These are phyloP conservation scores for Aspergillus aculeatinus DNA, from an alignment of 2,329 filamentous ascomycete genomes.

Conservation along the genomic window DNA sequence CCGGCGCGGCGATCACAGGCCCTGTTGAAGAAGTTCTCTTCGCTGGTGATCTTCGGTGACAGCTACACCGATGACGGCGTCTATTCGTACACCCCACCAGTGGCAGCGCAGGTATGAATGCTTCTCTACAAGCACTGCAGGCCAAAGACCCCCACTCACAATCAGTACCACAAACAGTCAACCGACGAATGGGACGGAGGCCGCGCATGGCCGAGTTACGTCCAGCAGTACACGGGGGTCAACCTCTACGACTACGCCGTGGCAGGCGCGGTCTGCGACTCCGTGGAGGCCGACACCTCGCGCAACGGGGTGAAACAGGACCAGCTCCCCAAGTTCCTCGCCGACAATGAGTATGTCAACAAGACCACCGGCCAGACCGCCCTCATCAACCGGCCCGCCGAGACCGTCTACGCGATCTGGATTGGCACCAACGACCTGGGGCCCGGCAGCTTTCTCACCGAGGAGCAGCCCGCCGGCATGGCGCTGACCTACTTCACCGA, in stretches of 20 bases:
- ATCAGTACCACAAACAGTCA: conserved; percentile 26
- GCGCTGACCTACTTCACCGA: conserved; percentile 65
- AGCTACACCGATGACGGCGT: conserved; percentile 75
- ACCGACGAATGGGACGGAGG: conserved; percentile 64
- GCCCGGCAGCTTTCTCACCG: conserved; percentile 62
- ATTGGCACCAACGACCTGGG: conserved; percentile 82
- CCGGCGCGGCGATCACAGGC: background rate
- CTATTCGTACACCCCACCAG: conserved; percentile 64
- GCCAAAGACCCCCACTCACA: background rate
- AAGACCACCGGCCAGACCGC: conserved; percentile 19
- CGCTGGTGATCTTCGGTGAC: conserved; percentile 62
- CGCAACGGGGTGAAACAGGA: conserved; percentile 66
- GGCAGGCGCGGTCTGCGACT: conserved; percentile 69
- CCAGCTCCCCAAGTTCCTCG: conserved; percentile 50
- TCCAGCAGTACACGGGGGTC: conserved; percentile 56
- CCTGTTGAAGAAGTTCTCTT: conserved; percentile 51
- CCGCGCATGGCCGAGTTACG: conserved; percentile 67
- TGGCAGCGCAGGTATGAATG: conserved; percentile 56
- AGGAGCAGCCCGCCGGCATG: conserved; percentile 59
- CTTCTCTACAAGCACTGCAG: no score
- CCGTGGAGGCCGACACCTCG: conserved; percentile 52
- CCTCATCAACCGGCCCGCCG: conserved; percentile 49
- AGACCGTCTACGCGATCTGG: conserved; percentile 74
- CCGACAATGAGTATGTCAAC: conserved; percentile 27
- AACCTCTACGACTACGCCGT: conserved; percentile 68